Percentiles rank a stretch among this genome's conserved stretches.
These are phyloP conservation scores for Skeletonema grethae DNA, from an alignment of 108 stramenopile species.

Conservation along the genomic window DNA sequence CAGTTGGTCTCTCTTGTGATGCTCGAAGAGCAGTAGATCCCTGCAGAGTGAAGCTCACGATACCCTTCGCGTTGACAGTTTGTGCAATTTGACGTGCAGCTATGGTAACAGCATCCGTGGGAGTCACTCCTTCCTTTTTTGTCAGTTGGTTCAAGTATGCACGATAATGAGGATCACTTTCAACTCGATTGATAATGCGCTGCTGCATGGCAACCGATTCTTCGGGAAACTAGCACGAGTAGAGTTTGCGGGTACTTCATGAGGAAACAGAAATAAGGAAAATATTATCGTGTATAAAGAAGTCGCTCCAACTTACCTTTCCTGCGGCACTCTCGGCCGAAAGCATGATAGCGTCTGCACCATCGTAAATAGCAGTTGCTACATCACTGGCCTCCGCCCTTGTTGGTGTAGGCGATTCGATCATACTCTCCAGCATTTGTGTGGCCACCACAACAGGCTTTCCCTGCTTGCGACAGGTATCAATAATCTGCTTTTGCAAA, in stretches of 20 bases:
- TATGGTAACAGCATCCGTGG: constrained; percentile 93
- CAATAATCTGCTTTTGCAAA: constrained; percentile 94
- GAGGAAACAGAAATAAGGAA: too few species aligned
- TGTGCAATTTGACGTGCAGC: constrained; percentile 73
- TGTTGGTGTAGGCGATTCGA: constrained; percentile 80
- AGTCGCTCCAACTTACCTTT: constrained; percentile 17
- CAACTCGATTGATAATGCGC: constrained; percentile 80
- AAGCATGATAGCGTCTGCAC: constrained; percentile 90
- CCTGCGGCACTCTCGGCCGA: constrained; percentile 81
- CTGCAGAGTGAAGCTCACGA: constrained; percentile 94
- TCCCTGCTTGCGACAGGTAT: constrained; percentile 85
- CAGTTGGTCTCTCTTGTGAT: constrained; percentile 94
- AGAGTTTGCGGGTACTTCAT: constrained; percentile 22
- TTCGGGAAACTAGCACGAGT: constrained; percentile 77
- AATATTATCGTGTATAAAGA: too few species aligned
- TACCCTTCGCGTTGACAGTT: constrained; percentile 82
- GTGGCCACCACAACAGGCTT: constrained; percentile 93
- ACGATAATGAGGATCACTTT: constrained; percentile 82
- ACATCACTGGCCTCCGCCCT: constrained; percentile 87
- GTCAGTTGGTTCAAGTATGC: constrained; percentile 45
- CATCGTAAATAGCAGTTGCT: constrained; percentile 90
- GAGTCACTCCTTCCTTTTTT: constrained; percentile 61
- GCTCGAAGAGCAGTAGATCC: constrained; percentile 91
- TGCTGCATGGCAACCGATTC: constrained; percentile 93
- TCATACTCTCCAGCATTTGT: constrained; percentile 71